Evolutionary conservation across 176 grass and related monocot genomes (phyloP).

Genomic region (Themeda triandra): DNA sequence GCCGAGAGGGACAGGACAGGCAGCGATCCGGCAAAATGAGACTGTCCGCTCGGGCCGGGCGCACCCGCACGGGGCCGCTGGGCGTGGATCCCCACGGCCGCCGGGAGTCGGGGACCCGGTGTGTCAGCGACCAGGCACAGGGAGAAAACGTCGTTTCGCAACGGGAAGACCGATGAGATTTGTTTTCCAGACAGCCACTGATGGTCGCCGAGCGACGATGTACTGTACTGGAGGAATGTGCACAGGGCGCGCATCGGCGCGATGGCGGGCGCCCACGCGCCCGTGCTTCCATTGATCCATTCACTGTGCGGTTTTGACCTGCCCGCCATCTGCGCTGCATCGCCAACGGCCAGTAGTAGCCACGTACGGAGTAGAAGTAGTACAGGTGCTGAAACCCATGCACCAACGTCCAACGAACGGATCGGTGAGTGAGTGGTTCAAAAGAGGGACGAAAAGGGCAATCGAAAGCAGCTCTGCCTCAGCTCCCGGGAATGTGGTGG

Average conservation of each 20-base stretch:
- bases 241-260: not conserved
- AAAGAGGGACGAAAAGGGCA: not conserved
- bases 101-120: not conserved
- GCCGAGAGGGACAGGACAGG: not conserved
- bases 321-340: not conserved
- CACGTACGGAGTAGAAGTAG: not conserved
- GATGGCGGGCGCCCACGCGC: not conserved
- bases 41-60: not conserved
- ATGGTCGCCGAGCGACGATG: not conserved
- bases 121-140: not conserved
- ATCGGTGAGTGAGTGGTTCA: not conserved
- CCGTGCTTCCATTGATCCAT: constrained; percentile 11
- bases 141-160: not conserved
- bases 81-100: constrained; percentile 30
- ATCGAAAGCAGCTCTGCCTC: not conserved
- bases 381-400: constrained; percentile 4
- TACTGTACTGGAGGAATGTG: constrained; percentile 29
- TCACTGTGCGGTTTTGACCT: constrained; percentile 29
- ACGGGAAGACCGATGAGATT: not conserved
- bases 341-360: constrained; percentile 36
- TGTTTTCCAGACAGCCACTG: constrained; percentile 15
- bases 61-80: not conserved
- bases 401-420: not conserved
- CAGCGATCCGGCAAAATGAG: constrained; percentile 17
- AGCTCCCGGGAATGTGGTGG: not conserved